Evolutionary conservation across 192 early-diverging fungal species (phyloP), one percentile per base, ranked within the genome.

Genomic region (Gryganskiella cystojenkinii): DNA sequence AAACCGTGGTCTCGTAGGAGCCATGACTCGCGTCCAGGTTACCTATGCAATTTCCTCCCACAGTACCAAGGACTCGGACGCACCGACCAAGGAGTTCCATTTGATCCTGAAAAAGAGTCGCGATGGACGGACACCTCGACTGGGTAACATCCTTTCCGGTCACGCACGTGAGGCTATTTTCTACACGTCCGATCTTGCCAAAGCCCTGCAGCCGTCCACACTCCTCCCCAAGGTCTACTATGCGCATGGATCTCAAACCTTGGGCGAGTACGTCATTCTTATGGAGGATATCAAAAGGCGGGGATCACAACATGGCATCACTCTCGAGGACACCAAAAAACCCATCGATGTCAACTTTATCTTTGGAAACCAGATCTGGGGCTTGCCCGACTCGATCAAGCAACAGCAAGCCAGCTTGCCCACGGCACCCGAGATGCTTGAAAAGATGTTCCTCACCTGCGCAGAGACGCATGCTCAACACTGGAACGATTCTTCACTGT

Each of bases 361-460:
- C 22, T 71, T 71, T 64, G 70, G 70, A 17, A 71, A 71, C 46
- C 70, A 71, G 20, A 64, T 71, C 35, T 71, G 70, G 70, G 70
- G 70, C 1, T 20, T 71, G 3, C 70, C 70, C 1, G 61, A 55
- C 4, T 55, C 60, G 4, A 27, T 71, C 33, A 54, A 71, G 22
- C 30, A 25, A 9, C 11, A 28, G 4, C n/a, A n/a, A n/a, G n/a
- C n/a, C n/a, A 51, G 54, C 27, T 37, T 64, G 14, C 70, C 70
- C 7, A 20, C 54, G 3, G 25, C 60, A 42, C 10, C 28, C 0
- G 25, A 31, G 1, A 71, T 58, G 53, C 55, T 71, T 24, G 61
- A 71, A 19, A 60, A 71, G 30, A 58, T 71, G 70, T 71, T 71
- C 35, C 3, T 71, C 27, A 71, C 61, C 17, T 60, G 61, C 1